Evolutionary conservation across 176 grass and related monocot genomes (phyloP).

Genomic region (Oryza rufipogon): DNA sequence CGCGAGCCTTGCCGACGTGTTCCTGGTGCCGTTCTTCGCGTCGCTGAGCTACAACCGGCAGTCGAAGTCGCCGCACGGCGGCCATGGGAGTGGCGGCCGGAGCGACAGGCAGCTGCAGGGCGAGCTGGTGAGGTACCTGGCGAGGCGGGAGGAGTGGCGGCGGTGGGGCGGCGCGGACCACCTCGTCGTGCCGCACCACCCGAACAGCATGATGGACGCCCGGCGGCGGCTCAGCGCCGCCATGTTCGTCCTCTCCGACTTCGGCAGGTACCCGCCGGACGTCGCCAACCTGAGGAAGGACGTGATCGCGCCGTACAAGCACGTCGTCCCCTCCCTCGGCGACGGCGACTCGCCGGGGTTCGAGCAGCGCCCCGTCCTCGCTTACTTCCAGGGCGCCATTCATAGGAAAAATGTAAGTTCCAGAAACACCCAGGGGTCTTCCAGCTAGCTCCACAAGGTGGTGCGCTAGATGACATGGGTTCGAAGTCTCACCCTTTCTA

Average conservation of each 20-base stretch:
- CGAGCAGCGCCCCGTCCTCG: conserved; percentile 52
- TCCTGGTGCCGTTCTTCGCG: conserved; percentile 92
- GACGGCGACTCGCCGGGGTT: conserved; percentile 57
- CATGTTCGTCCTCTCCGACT: conserved; percentile 80
- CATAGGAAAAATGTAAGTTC: conserved; percentile 65
- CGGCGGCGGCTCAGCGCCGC: conserved; percentile 61
- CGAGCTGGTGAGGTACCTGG: conserved; percentile 65
- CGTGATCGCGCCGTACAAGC: conserved; percentile 79
- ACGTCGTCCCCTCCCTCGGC: conserved; percentile 62
- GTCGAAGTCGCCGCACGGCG: conserved; percentile 49
- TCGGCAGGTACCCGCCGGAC: conserved; percentile 71
- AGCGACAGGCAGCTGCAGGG: conserved; percentile 61
- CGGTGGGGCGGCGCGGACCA: conserved; percentile 67
- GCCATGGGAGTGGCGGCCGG: conserved; percentile 17
- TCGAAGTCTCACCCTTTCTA: too few relatives aligned
- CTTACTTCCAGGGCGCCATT: conserved; percentile 87
- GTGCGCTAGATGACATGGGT: too few relatives aligned
- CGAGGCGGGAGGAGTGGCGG: conserved; percentile 55
- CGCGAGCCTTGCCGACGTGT: conserved; percentile 65
- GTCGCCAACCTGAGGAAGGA: conserved; percentile 91
- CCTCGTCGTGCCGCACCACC: conserved; percentile 85
- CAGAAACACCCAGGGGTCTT: too few relatives aligned
- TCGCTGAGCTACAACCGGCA: conserved; percentile 88
- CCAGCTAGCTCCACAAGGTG: too few relatives aligned
- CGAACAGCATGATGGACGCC: conserved; percentile 84